Evolutionary conservation across 1,139 yeast genomes (phyloP), one percentile per base, ranked within the genome.

Genomic region (Suhomyces yuchorum): DNA sequence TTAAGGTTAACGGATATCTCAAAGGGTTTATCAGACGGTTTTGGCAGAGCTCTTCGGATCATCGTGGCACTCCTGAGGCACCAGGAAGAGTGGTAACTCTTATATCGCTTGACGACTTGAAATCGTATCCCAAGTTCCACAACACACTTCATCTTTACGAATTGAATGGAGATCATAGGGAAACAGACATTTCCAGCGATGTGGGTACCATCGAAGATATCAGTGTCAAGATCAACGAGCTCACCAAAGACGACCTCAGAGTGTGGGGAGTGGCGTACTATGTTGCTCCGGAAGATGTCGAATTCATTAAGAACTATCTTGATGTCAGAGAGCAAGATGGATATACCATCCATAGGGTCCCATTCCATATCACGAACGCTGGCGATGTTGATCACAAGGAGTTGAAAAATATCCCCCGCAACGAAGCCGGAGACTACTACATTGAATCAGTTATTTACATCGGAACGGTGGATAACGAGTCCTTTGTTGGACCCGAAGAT

Each of bases 31-130:
- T 86, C 2, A 74, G 98, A 20, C 70, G 97, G 47, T 92, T 92
- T 63, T 92, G 97, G 97, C 97, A 91, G 66, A 81, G 89, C 37
- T 85, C 95, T 6, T 81, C 85, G 18, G 98, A 92, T 64, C 97
- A 92, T 63, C 69, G 98, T 46, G 98, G 98, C 0, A 87, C 96
- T 0, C 90, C 90, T 0, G 88, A 81, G 47, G 64, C 70, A 8
- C 96, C 96, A 0, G 98, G 98, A 1, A 68, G 97, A 40, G 97
- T 92, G 1, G 96, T 82, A 2, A 92, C 97, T 0, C 71, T 92
- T 41, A 71, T 92, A 0, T 80, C 87, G 47, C 65, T 78, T 55
- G 67, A 76, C 37, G 81, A 85, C 58, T 71, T 90, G 58, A 71
- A 70, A 44, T 39, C 56, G 40, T 51, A 75, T 60, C 50, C 60